Evolutionary conservation across 1,284 basidiomycete genomes (phyloP), one percentile per base, ranked within the genome.

Genomic region (Ustilago trichophora): DNA sequence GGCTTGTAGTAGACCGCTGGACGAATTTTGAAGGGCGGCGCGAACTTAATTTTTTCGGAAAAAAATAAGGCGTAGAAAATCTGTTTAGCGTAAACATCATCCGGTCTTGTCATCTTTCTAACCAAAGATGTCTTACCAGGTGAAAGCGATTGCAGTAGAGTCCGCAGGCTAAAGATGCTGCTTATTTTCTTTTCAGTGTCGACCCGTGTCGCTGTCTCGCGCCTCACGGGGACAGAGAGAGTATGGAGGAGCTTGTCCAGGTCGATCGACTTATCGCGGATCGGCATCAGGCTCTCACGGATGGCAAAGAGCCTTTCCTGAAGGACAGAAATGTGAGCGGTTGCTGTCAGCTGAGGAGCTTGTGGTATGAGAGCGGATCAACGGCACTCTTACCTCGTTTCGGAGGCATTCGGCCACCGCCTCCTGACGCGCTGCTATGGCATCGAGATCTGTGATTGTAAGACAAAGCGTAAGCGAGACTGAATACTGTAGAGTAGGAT

Each of bases 211-310:
- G 24, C 50, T n/a, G 27, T 19, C 13, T 45, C 60, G 13, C 34
- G 15, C 50, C 18, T 77, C 16, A 47, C 44, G 9, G 33, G 45
- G 25, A 35, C 44, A n/a, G 64, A 51, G 1, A 70, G 42, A 7
- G 44, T 24, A 25, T 68, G 53, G n/a, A 94, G 90, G 6, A 96
- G 84, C 77, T 91, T 93, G 81, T 97, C 94, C 22, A 94, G 85
- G 75, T 97, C 93, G 75, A 91, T 85, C 80, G 90, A 31, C 19
- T 49, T 37, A 2, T 88, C 88, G 1, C 29, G 21, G 34, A 92
- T 82, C 3, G 85, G 80, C 74, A 88, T 90, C 44, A 95, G 84
- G 1, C 87, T 88, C 62, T 88, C 86, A 52, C 87, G 86, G 38
- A 92, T 84, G 16, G 87, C 86, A 2, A 84, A 87, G 76, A 90